Evolutionary conservation across 78 protist species (phyloP).

Genomic region (Dictyostelium capitatum): DNA sequence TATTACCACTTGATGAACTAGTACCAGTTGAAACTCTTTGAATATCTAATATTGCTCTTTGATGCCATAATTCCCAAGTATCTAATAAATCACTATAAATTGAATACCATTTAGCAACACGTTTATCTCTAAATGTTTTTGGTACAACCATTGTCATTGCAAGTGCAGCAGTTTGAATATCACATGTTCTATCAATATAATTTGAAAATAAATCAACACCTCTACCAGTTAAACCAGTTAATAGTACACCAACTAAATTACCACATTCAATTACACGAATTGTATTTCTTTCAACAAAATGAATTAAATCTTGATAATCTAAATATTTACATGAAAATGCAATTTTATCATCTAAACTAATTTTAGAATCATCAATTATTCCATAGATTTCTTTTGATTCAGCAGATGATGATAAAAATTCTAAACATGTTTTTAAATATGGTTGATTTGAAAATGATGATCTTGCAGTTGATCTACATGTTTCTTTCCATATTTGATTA

Average conservation of each 20-base stretch:
- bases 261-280: conserved; percentile 24
- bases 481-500: conserved; percentile 61
- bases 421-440: conserved; percentile 78
- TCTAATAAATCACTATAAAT: conserved; percentile 90
- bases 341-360: conserved; percentile 71
- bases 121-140: conserved; percentile 34
- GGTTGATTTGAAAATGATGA: conserved; percentile 52
- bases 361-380: conserved; percentile 41
- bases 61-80: conserved; percentile 91
- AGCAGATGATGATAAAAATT: conserved; percentile 39
- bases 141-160: conserved; percentile 55
- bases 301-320: conserved; percentile 34
- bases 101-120: conserved; percentile 61
- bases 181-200: conserved; percentile 91
- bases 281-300: conserved; percentile 38
- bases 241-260: conserved; percentile 75
- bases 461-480: conserved; percentile 46
- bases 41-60: conserved; percentile 88
- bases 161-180: conserved; percentile 88
- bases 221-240: conserved; percentile 83
- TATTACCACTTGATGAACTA: background rate
- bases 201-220: conserved; percentile 78
- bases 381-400: conserved; percentile 22
- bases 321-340: conserved; percentile 86
- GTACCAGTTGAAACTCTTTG: background rate